Conservation (phyloP, 768 basidiomycete species). For the Cantharellus cinnabarinus region DNA sequence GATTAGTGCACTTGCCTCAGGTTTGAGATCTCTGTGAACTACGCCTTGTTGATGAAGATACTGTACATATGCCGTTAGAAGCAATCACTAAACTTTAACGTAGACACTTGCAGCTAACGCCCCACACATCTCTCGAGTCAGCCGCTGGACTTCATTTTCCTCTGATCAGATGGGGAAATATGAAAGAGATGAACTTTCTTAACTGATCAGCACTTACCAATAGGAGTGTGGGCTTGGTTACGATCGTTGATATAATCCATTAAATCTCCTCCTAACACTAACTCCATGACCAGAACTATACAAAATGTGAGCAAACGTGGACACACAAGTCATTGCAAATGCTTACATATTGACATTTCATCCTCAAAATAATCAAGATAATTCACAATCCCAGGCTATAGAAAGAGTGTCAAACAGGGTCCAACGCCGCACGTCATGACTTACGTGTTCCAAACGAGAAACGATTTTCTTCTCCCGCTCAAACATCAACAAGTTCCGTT, state of each 20-base stretch:
- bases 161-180: conserved; percentile 8
- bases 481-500: conserved; percentile 16
- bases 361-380: conserved; percentile 12
- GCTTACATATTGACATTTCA: conserved; percentile 1
- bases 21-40: conserved; percentile 86
- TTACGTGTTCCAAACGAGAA: conserved; percentile 17
- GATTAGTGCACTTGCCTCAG: conserved; percentile 17
- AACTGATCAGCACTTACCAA: neutral
- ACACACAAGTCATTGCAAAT: neutral
- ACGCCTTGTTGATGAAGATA: conserved; percentile 36
- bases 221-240: too few relatives aligned
- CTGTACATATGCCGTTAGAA: conserved; percentile 3
- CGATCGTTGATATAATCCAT: conserved; percentile 26
- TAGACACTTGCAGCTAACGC: conserved; percentile 21
- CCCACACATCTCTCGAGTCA: conserved; percentile 68
- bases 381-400: conserved; percentile 4
- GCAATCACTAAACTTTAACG: neutral
- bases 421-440: conserved; percentile 10
- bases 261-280: conserved; percentile 74
- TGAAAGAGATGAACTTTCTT: conserved; percentile 15
- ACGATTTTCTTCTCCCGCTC: conserved; percentile 17
- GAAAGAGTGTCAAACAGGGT: neutral
- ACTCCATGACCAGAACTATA: conserved; percentile 46
- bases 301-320: conserved; percentile 8
- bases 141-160: conserved; percentile 32